These are phyloP conservation scores for Auricularia cornea DNA, from an alignment of 768 basidiomycete species.

Conservation along the genomic window DNA sequence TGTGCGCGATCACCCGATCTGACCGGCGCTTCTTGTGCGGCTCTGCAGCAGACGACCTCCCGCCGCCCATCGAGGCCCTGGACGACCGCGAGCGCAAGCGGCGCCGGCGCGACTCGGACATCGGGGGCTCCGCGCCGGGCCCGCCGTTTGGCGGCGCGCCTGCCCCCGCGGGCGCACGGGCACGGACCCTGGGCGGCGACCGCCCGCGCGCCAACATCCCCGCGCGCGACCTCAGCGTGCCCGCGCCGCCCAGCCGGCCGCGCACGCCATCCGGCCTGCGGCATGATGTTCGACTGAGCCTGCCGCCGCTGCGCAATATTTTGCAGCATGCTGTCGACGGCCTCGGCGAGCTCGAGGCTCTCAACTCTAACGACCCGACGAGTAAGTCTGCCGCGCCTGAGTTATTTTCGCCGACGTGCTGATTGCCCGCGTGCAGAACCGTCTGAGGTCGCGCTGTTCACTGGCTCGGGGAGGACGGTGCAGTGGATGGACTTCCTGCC, in stretches of 20 bases:
- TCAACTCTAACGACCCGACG: constrained; percentile 57
- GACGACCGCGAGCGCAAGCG: constrained; percentile 2
- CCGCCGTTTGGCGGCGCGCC: neutral
- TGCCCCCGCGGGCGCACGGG: neutral
- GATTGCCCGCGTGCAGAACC: constrained; percentile 31
- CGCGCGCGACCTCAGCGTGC: neutral
- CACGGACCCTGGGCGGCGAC: neutral
- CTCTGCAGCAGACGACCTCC: neutral
- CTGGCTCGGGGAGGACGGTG: constrained; percentile 45
- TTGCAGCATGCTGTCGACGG: neutral
- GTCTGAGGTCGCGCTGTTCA: constrained; percentile 58
- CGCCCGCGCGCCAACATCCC: neutral
- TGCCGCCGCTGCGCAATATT: neutral
- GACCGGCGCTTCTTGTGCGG: no score
- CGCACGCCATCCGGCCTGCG: neutral
- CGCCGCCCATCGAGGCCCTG: neutral
- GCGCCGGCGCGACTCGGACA: neutral
- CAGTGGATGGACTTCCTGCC: constrained; percentile 89
- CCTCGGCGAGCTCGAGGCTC: constrained; percentile 45
- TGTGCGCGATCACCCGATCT: neutral
- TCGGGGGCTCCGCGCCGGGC: neutral
- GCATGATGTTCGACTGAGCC: neutral
- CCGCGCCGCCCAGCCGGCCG: neutral
- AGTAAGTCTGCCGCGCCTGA: no score
- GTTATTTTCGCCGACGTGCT: no score